Conservation (phyloP, 768 basidiomycete genomes). For the Termitomyces sp. region DNA sequence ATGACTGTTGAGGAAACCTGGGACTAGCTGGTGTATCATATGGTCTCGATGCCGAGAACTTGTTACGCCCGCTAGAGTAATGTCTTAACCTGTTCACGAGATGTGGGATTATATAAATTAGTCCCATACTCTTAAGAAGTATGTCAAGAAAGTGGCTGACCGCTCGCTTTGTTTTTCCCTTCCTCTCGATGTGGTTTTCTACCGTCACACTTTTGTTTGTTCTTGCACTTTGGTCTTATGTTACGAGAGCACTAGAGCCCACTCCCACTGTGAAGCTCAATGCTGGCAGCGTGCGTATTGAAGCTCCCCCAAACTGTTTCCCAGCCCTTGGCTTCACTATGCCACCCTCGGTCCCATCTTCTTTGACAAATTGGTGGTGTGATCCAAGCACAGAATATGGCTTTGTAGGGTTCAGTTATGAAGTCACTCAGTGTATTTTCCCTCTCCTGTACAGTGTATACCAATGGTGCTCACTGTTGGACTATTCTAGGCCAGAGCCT, state of each 20-base stretch:
- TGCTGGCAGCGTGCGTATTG: neutral
- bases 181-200: slow-evolving; percentile 4
- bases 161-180: neutral
- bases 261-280: slow-evolving; percentile 8
- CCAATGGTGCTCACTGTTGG: neutral
- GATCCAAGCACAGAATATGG: slow-evolving; percentile 58
- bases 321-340: slow-evolving; percentile 27
- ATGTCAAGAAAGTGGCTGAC: neutral
- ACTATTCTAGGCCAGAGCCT: slow-evolving; percentile 49
- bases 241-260: slow-evolving; percentile 10
- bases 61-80: neutral
- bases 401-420: slow-evolving; percentile 76
- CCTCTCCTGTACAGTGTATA: neutral
- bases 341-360: slow-evolving; percentile 44
- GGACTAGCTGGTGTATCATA: neutral
- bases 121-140: neutral
- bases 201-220: neutral
- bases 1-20: neutral
- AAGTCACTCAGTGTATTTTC: slow-evolving; percentile 52
- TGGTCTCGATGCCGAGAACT: neutral
- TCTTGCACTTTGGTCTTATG: neutral
- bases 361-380: slow-evolving; percentile 61
- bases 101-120: slow-evolving; percentile 6
- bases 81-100: neutral
- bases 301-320: slow-evolving; percentile 16